Base-by-base conservation (phyloP, 305 asterid species). In the Rubia peregrina region DNA sequence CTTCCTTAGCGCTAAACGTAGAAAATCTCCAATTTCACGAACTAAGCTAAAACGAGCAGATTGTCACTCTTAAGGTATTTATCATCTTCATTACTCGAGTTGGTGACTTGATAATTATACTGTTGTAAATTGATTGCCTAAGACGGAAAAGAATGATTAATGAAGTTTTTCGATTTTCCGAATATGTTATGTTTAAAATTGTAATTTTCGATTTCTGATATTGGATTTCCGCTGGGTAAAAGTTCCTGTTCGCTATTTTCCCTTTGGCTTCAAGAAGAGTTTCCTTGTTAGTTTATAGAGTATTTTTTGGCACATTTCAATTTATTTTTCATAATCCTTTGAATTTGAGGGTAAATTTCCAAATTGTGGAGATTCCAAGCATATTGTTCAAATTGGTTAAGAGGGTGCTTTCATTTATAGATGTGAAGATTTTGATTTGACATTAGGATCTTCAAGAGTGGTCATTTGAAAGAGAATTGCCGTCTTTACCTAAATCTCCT, bases 31-130 rank as follows among this genome's bases (percentile, higher is more conserved):
- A 64, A 40, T 6, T 40, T 64, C 17, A 38, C 9, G 26, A 64
- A 40, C n/a, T 17, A 49, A 64, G 49, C 51, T 64, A 49, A 64
- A 36, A 38, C 68, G 24, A 63, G 68, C 48, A 41, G 69, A 65
- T 65, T 43, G 19, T 4, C 8, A 16, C 40, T 12, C 14, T 0
- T 1, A 19, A 41, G 69, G 56, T 65, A 43, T 10, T 65, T 43
- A 3, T 42, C 69, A 42, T 43, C 69, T 44, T 40, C 51, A 1
- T 3, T 40, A 38, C 22, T 17, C 24, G 21, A 38, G 4, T 36
- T 3, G 22, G 51, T 9, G 7, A n/a, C 46, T 65, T 64, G n/a
- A 36, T 11, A 65, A 19, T 43, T 43, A 3, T 21, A 5, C 3
- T 43, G 17, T 22, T 53, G 22, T 17, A 17, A 19, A 65, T 42